Conservation (phyloP, 805 yeast genomes). For the Naumovozyma dairenensis region DNA sequence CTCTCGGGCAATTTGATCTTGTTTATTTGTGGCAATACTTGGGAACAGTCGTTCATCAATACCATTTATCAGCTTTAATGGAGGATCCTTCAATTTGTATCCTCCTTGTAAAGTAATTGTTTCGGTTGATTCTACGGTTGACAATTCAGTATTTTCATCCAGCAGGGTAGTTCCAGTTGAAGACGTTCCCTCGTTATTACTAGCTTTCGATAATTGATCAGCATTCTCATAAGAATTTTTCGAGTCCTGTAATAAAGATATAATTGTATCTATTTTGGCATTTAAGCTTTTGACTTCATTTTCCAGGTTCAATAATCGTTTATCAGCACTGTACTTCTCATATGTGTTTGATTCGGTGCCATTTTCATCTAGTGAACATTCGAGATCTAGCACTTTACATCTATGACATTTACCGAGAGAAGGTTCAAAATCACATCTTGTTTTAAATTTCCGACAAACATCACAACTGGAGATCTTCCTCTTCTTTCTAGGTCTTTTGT, state of each 20-base stretch:
- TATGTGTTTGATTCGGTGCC: slow-evolving; percentile 13
- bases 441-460: slow-evolving; percentile 45
- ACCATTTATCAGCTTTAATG: slow-evolving; percentile 30
- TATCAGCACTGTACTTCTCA: neutral
- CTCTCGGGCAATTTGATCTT: slow-evolving; percentile 23
- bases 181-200: too few species aligned
- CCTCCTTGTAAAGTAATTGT: slow-evolving; percentile 1
- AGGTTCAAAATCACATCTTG: slow-evolving; percentile 45
- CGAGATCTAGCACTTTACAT: slow-evolving; percentile 38
- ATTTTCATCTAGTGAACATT: slow-evolving; percentile 36
- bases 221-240: too few species aligned
- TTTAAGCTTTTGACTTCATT: neutral
- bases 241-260: neutral
- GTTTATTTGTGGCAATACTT: slow-evolving; percentile 18
- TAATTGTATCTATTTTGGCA: neutral
- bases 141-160: too few species aligned
- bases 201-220: too few species aligned
- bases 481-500: slow-evolving; percentile 27
- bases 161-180: too few species aligned
- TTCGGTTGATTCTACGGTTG: too few species aligned
- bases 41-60: slow-evolving; percentile 34
- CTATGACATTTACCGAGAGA: slow-evolving; percentile 39
- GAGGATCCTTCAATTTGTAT: slow-evolving; percentile 28
- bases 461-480: slow-evolving; percentile 39
- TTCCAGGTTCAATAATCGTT: neutral